A percentile compares a stretch with the other conserved stretches of the same genome.
Conservation (phyloP, 352 stramenopile species). For the Phytophthora quininea region DNA sequence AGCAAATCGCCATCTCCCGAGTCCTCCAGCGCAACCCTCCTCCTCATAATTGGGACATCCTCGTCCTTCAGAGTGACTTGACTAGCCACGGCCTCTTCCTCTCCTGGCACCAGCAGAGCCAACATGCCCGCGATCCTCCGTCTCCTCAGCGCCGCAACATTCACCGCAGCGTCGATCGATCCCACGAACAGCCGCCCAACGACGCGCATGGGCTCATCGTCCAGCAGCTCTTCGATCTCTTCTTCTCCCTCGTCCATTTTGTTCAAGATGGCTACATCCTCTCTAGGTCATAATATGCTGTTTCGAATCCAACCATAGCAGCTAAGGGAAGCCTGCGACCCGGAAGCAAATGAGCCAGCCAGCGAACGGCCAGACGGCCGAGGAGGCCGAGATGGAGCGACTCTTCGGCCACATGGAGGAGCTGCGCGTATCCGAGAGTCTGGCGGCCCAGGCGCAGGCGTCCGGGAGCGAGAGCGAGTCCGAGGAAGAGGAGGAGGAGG, state of each 20-base stretch:
- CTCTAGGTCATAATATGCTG: not conserved
- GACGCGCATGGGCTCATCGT: conserved; percentile 69
- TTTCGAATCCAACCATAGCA: not conserved
- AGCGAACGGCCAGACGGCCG: conserved; percentile 22
- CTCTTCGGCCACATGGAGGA: conserved; percentile 61
- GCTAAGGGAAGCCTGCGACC: not conserved
- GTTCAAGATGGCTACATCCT: conserved; percentile 9
- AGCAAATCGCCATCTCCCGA: conserved; percentile 57
- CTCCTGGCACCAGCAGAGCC: conserved; percentile 42
- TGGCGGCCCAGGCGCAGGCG: conserved; percentile 31
- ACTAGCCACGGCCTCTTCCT: conserved; percentile 22
- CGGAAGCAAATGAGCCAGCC: conserved; percentile 29
- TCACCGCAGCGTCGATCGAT: conserved; percentile 72
- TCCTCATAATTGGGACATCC: conserved; percentile 20
- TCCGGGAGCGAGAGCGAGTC: conserved; percentile 47
- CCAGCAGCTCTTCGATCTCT: conserved; percentile 61
- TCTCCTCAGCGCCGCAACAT: conserved; percentile 37
- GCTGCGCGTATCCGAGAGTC: conserved; percentile 45
- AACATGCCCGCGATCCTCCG: conserved; percentile 49
- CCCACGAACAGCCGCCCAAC: conserved; percentile 53
- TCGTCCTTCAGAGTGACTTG: not conserved
- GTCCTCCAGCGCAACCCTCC: conserved; percentile 56
- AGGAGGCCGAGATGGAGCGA: conserved; percentile 59
- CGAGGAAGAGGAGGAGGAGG: conserved; percentile 42
- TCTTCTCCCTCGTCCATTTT: conserved; percentile 33